phyloP scores from a whole-genome alignment of 148 eudicot species.

The Talinum fruticosum region DNA sequence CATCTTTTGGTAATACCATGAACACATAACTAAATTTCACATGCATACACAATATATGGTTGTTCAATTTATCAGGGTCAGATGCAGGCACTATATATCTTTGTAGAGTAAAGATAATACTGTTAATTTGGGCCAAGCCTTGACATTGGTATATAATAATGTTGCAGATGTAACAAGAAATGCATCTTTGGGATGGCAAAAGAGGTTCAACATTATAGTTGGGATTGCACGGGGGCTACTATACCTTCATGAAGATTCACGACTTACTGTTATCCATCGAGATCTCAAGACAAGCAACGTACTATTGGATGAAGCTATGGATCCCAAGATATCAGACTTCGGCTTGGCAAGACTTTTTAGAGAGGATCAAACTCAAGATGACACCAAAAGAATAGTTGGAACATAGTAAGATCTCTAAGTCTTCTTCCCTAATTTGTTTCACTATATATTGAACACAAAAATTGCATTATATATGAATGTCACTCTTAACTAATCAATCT shows the following conservation, averaged over 20 bases:
- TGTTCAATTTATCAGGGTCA: too few species aligned
- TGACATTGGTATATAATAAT: neutral
- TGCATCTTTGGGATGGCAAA: conserved; percentile 12
- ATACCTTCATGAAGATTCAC: conserved; percentile 37
- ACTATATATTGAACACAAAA: too few species aligned
- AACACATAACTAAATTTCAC: too few species aligned
- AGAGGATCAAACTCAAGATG: conserved; percentile 24
- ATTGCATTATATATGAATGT: too few species aligned
- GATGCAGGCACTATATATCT: too few species aligned
- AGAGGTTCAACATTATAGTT: conserved; percentile 12
- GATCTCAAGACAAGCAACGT: conserved; percentile 39
- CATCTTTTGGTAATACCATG: conserved; percentile 24
- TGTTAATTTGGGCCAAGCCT: too few species aligned
- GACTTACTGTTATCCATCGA: conserved; percentile 29
- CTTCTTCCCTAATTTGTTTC: neutral
- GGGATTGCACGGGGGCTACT: conserved; percentile 22
- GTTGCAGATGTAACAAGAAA: conserved; percentile 16
- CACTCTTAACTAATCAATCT: too few species aligned
- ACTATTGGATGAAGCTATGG: conserved; percentile 28
- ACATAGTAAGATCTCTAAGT: conserved; percentile 21
- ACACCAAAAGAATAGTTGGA: conserved; percentile 29
- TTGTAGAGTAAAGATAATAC: too few species aligned
- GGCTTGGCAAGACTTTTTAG: conserved; percentile 32
- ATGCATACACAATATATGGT: too few species aligned
- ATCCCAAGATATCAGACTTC: conserved; percentile 37